These are phyloP conservation scores for Cladosporium halotolerans DNA, from an alignment of 2,329 filamentous ascomycete species.

Conservation along the genomic window DNA sequence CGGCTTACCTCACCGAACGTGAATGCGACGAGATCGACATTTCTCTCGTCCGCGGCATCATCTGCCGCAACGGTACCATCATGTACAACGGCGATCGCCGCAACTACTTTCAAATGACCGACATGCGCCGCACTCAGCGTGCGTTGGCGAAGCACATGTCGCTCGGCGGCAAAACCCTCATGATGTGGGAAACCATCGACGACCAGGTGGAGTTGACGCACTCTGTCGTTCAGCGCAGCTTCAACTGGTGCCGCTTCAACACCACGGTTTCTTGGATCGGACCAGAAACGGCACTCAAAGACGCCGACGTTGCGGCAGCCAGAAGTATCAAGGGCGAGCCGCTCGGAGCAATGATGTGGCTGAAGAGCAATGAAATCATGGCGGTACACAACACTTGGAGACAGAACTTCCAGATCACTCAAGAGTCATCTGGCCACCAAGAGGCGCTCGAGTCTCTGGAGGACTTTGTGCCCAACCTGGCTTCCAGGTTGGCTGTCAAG, in stretches of 20 bases:
- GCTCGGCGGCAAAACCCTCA: slow-evolving; percentile 36
- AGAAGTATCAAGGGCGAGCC: slow-evolving; percentile 29
- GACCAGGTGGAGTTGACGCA: slow-evolving; percentile 34
- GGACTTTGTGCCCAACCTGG: slow-evolving; percentile 18
- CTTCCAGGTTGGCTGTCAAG: slow-evolving; percentile 22
- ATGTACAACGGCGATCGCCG: slow-evolving; percentile 36
- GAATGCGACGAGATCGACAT: slow-evolving; percentile 32
- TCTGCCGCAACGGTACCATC: slow-evolving; percentile 39
- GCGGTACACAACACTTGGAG: slow-evolving; percentile 38
- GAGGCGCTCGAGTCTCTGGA: slow-evolving; percentile 10
- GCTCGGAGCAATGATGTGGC: slow-evolving; percentile 41
- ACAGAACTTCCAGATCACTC: slow-evolving; percentile 14
- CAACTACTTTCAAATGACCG: slow-evolving; percentile 40
- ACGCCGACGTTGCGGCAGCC: slow-evolving; percentile 30
- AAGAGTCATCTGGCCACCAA: slow-evolving; percentile 11
- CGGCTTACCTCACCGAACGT: slow-evolving; percentile 32
- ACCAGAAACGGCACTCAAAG: slow-evolving; percentile 30
- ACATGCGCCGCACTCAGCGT: slow-evolving; percentile 38
- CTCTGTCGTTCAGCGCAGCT: slow-evolving; percentile 38
- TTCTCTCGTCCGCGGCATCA: slow-evolving; percentile 33
- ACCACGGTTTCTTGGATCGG: slow-evolving; percentile 42
- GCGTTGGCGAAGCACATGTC: slow-evolving; percentile 43
- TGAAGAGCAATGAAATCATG: slow-evolving; percentile 43
- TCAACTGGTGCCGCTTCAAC: slow-evolving; percentile 44
- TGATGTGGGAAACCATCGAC: slow-evolving; percentile 42